phyloP scores from a whole-genome alignment of 371 early-diverging fungal genomes.

The Apophysomyces ossiformis region DNA sequence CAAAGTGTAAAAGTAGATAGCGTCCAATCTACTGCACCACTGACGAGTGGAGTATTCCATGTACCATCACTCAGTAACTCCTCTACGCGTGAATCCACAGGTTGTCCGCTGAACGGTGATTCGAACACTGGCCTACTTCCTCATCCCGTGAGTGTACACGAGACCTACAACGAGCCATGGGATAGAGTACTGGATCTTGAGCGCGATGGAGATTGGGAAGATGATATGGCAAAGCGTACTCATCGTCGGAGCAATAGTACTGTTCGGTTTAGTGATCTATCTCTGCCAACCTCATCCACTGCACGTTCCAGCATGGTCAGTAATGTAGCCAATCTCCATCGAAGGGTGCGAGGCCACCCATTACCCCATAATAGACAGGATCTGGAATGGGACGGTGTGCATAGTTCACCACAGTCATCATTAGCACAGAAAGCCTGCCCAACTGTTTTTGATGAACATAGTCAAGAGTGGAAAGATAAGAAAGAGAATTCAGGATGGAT shows the following conservation, averaged over 20 bases:
- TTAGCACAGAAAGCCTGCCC: background rate
- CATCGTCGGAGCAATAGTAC: constrained; percentile 47
- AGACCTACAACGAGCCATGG: constrained; percentile 15
- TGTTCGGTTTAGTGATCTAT: constrained; percentile 32
- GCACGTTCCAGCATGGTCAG: constrained; percentile 28
- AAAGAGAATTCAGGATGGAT: constrained; percentile 33
- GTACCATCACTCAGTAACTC: background rate
- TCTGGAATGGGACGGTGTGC: constrained; percentile 55
- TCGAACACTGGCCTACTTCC: background rate
- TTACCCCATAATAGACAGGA: constrained; percentile 40
- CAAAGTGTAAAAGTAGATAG: background rate
- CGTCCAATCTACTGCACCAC: background rate
- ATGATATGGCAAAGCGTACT: constrained; percentile 3
- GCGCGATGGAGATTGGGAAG: constrained; percentile 27
- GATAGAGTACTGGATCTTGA: constrained; percentile 25
- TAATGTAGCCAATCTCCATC: constrained; percentile 41
- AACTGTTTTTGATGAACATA: constrained; percentile 9
- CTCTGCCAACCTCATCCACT: constrained; percentile 14
- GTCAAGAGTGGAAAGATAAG: constrained; percentile 20
- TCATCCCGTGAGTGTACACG: constrained; percentile 13
- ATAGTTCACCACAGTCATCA: constrained; percentile 20
- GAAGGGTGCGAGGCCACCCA: constrained; percentile 43
- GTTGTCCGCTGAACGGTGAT: background rate
- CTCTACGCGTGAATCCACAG: background rate
- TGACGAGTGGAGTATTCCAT: background rate